Conservation (phyloP, 2,329 filamentous ascomycete genomes). For the Claviceps arundinis region DNA sequence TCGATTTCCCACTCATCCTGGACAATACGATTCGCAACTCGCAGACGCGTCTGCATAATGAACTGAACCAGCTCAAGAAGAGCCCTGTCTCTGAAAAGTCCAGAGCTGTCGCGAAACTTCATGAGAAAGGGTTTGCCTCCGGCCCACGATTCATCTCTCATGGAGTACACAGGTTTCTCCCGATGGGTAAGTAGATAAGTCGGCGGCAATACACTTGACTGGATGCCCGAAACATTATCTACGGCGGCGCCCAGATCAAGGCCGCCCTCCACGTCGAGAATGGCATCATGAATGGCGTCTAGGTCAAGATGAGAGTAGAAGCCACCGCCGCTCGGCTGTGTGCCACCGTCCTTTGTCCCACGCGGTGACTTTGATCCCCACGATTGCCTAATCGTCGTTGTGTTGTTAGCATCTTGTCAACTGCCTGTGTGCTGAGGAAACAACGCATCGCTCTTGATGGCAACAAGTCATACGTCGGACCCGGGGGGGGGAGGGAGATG, state of each 20-base stretch:
- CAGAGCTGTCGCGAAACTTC: slow-evolving; percentile 14
- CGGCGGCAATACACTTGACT: slow-evolving; percentile 1
- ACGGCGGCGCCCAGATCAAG: slow-evolving; percentile 4
- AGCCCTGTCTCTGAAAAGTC: slow-evolving; percentile 13
- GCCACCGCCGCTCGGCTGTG: slow-evolving; percentile 7
- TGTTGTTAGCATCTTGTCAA: background rate
- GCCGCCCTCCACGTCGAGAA: slow-evolving; percentile 18
- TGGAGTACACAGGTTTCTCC: slow-evolving; percentile 4
- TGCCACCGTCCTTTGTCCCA: slow-evolving; percentile 8
- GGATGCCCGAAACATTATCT: slow-evolving; percentile 4
- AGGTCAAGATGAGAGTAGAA: slow-evolving; percentile 25
- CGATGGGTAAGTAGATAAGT: slow-evolving; percentile 2
- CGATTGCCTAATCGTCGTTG: background rate
- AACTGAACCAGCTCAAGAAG: slow-evolving; percentile 16
- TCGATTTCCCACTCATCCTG: slow-evolving; percentile 19
- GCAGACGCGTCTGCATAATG: slow-evolving; percentile 18
- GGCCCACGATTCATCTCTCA: slow-evolving; percentile 6
- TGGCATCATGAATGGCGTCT: slow-evolving; percentile 20
- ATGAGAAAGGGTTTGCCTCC: slow-evolving; percentile 12
- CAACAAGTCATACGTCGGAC: too few species aligned
- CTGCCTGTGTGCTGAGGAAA: too few species aligned
- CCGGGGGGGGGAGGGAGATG: too few species aligned
- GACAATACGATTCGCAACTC: slow-evolving; percentile 16
- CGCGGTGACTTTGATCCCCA: slow-evolving; percentile 2
- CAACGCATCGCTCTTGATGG: too few species aligned